phyloP scores from a whole-genome alignment of 106 monocot species.

The Dioscorea dumetorum region DNA sequence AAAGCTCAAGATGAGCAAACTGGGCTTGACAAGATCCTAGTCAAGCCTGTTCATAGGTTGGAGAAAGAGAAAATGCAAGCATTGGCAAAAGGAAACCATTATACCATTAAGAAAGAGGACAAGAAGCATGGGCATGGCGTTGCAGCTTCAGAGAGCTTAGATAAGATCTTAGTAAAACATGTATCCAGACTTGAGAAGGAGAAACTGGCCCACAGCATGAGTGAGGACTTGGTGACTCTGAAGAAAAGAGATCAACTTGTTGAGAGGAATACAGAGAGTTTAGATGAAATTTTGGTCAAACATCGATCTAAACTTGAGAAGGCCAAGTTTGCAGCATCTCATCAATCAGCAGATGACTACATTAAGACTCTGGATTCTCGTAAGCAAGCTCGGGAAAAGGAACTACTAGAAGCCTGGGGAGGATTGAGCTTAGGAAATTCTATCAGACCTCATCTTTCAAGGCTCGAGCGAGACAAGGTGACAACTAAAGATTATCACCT shows the following conservation, averaged over 20 bases:
- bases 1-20: constrained; percentile 11
- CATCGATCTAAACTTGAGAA: constrained; percentile 53
- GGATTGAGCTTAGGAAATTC: constrained; percentile 79
- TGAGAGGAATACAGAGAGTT: constrained; percentile 19
- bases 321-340: constrained; percentile 31
- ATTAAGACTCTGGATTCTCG: constrained; percentile 27
- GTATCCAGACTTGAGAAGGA: constrained; percentile 36
- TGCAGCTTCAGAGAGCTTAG: constrained; percentile 21
- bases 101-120: not conserved
- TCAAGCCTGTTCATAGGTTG: constrained; percentile 42
- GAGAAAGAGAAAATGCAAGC: constrained; percentile 57
- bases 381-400: constrained; percentile 51
- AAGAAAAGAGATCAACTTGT: constrained; percentile 14
- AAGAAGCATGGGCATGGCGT: not conserved
- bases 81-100: constrained; percentile 6
- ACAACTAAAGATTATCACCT: not conserved
- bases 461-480: constrained; percentile 74
- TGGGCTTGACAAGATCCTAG: constrained; percentile 47
- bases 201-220: constrained; percentile 15
- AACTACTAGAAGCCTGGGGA: constrained; percentile 87
- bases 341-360: constrained; percentile 9
- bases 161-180: constrained; percentile 42
- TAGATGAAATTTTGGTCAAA: constrained; percentile 70
- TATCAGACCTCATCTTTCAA: constrained; percentile 61
- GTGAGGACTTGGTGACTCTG: not conserved